These are phyloP conservation scores for Trichoderma sp. DNA, from an alignment of 2,329 filamentous ascomycete species.

Conservation along the genomic window DNA sequence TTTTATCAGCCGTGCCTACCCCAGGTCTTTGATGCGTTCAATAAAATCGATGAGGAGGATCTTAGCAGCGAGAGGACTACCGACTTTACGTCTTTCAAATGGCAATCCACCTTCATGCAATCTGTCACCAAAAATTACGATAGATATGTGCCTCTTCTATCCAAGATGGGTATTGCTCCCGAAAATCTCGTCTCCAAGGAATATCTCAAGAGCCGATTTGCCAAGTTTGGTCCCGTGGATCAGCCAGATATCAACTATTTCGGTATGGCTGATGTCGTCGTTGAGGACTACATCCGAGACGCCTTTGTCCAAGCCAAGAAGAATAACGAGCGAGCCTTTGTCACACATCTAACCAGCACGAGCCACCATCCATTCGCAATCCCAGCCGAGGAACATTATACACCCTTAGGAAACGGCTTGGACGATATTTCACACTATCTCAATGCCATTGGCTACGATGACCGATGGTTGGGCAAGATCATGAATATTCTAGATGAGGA, in stretches of 20 bases:
- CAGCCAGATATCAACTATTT: constrained; percentile 39
- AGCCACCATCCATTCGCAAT: constrained; percentile 38
- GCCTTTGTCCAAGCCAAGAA: constrained; percentile 34
- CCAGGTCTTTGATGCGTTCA: constrained; percentile 40
- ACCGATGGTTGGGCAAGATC: constrained; percentile 37
- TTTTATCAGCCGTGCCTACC: constrained; percentile 49
- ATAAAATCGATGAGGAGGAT: constrained; percentile 26
- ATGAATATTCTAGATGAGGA: constrained; percentile 35
- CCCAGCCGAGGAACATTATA: constrained; percentile 32
- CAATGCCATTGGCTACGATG: constrained; percentile 37
- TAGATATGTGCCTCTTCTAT: constrained; percentile 32
- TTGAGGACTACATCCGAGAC: constrained; percentile 38
- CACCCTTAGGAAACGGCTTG: constrained; percentile 30
- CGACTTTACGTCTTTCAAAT: constrained; percentile 31
- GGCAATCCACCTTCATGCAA: constrained; percentile 37
- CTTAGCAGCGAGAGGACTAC: constrained; percentile 17
- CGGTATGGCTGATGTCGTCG: constrained; percentile 34
- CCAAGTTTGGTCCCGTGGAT: constrained; percentile 33
- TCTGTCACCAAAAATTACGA: constrained; percentile 37
- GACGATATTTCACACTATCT: constrained; percentile 38
- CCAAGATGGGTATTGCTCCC: constrained; percentile 32
- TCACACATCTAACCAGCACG: constrained; percentile 40
- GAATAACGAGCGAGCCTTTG: constrained; percentile 36
- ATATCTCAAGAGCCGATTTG: constrained; percentile 32
- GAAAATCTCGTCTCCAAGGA: constrained; percentile 33